Base-by-base conservation (phyloP, 768 basidiomycete species). In the Lactarius quietus region DNA sequence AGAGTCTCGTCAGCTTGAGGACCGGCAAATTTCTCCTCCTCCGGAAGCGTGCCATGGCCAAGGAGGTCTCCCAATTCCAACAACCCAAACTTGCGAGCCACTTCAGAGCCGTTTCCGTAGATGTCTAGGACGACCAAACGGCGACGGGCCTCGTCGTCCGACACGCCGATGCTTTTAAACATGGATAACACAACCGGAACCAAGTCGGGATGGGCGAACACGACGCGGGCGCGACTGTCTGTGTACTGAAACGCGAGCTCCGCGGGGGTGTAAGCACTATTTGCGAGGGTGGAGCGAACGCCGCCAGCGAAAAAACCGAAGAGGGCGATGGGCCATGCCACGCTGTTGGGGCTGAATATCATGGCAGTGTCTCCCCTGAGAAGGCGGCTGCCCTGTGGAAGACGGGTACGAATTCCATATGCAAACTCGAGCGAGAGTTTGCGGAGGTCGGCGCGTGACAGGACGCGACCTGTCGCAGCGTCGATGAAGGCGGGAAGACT, bases 161-260 rank as follows among this genome's bases (percentile, higher is more conserved):
- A 75, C 3, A 86, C 73, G 3, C 83, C 86, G 17, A 83, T 70
- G 8, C 79, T 73, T 39, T 77, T 76, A 58, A 93, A 80, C 74
- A 88, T 87, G 35, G 83, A 78, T 20, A 81, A 76, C 14, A 84
- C 84, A n/a, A 81, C 77, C 0, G 78, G 72, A 1, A 91, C 66
- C 6, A 89, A 78, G 0, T 82, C 78, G n/a, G 90, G 89, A 63
- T 84, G 84, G 14, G 83, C 80, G 62, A 93, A 84, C 29, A 93
- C 73, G 23, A 88, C 68, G 56, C 80, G 79, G 0, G 93, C 88
- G 3, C 81, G 76, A 59, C 86, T 87, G 71, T 95, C 86, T 15
- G 68, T 75, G 64, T 90, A 87, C 72, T 95, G 93, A 74, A 85
- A 85, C 1, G 78, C 80, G 0, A 95, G 81, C 72, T 95, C 93